These are phyloP conservation scores for Lipomyces chichibuensis DNA, from an alignment of 805 yeast species.

Conservation along the genomic window DNA sequence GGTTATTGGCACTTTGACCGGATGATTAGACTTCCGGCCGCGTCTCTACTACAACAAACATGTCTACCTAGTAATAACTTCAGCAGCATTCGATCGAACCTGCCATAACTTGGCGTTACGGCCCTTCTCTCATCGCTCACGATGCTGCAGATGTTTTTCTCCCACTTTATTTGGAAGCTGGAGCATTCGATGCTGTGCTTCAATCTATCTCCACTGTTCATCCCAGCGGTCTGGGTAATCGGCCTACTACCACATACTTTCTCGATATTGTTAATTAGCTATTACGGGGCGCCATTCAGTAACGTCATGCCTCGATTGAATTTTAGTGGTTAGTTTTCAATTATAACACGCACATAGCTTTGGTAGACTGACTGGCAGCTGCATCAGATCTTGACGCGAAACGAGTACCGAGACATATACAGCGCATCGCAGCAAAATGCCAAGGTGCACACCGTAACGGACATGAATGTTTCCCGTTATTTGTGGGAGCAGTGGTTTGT, in stretches of 20 bases:
- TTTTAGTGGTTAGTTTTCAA: constrained; percentile 10
- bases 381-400: constrained; percentile 14
- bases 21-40: not conserved
- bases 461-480: constrained; percentile 28
- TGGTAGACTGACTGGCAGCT: not conserved
- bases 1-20: not conserved
- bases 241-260: constrained; percentile 28
- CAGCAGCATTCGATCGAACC: not conserved
- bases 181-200: constrained; percentile 22
- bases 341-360: not conserved
- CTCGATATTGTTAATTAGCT: constrained; percentile 19
- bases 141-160: not conserved
- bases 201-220: constrained; percentile 24
- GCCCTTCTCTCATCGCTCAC: not conserved
- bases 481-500: constrained; percentile 29
- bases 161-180: constrained; percentile 13
- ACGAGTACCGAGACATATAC: constrained; percentile 13
- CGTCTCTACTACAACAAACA: not conserved
- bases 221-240: constrained; percentile 25
- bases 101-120: not conserved
- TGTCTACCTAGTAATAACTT: no score
- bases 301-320: constrained; percentile 24
- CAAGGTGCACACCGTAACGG: constrained; percentile 28
- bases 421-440: constrained; percentile 16
- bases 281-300: constrained; percentile 21